Conservation (phyloP, 208 protist genomes). For the Trichomonas tenax region DNA sequence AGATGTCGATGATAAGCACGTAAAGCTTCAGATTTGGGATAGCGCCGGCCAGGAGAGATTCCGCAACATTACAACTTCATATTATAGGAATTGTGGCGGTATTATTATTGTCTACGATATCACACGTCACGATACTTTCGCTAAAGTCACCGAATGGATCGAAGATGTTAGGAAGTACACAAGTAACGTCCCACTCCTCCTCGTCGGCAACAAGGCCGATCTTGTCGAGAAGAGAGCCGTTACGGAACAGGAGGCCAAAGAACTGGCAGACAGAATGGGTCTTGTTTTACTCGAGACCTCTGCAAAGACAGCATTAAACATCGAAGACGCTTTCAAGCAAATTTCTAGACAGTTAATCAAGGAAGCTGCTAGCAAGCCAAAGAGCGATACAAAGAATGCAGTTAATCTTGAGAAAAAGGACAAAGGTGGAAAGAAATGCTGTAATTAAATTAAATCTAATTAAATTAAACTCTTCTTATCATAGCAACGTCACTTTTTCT, state of each 20-base stretch:
- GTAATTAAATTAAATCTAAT: background rate
- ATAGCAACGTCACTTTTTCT: no score
- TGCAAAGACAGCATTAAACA: conserved; percentile 18
- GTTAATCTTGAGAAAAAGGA: background rate
- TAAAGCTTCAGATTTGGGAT: conserved; percentile 39
- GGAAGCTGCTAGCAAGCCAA: background rate
- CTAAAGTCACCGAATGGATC: conserved; percentile 7
- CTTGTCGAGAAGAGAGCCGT: conserved; percentile 59
- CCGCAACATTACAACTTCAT: conserved; percentile 57
- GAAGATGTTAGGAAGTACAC: background rate
- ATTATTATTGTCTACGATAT: conserved; percentile 76
- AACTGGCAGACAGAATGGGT: background rate
- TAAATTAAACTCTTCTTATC: no score
- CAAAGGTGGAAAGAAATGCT: background rate
- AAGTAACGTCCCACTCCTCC: conserved; percentile 44
- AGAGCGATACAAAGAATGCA: background rate
- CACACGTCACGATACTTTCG: conserved; percentile 41
- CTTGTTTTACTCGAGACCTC: conserved; percentile 23
- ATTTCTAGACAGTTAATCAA: background rate
- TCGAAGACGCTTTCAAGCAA: background rate
- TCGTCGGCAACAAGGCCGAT: conserved; percentile 96
- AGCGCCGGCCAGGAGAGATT: conserved; percentile 65
- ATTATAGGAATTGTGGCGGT: conserved; percentile 91
- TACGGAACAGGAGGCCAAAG: background rate
- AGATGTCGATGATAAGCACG: conserved; percentile 33